Base-by-base conservation (phyloP, 495 filamentous ascomycete species). In the Bathelium albidoporum region DNA sequence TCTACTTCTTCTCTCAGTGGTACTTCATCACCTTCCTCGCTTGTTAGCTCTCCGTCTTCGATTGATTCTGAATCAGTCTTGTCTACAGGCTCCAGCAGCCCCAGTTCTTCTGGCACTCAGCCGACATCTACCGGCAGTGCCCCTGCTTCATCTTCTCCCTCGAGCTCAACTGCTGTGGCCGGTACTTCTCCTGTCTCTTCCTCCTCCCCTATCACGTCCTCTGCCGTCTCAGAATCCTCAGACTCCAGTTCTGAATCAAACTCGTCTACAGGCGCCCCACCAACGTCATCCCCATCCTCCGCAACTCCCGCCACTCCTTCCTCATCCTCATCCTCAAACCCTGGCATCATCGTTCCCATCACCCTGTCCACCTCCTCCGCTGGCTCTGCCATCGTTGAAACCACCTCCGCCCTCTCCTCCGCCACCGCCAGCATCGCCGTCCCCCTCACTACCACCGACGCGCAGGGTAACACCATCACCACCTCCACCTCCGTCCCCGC, bases 201-300 rank as follows among this genome's bases (percentile, higher is more conserved):
- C 32, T 61, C 59, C 32, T 41, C 36, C 44, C 32, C 59, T 28
- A n/a, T 18, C 43, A 7, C 49, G 5, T 55, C 49, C 49, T 28
- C 49, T 55, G 29, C 7, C 16, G 20, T 55, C 12, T 55, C 49
- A 7, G 49, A 4, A 4, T 55, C 49, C 26, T 44, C 59, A 20
- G 39, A 29, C 34, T 36, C 29, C 34, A 22, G 29, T 45, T 39
- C 59, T 45, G 59, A 61, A 41, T 20, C 11, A 41, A 43, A 32
- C 12, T 45, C 59, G 1, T 44, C 60, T 32, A 52, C 24, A 55
- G 49, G 49, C 24, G 24, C 49, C 29, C 24, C 49, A 83, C 82
- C 5, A 87, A 87, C 58, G 82, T 78, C 29, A 81, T 74, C 53
- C n/a, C 36, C 45, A 36, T 29, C 31, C 26, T 52, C 53, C 43